These are phyloP conservation scores for Rhodotorula sp. DNA, from an alignment of 1,284 basidiomycete species.

Conservation along the genomic window DNA sequence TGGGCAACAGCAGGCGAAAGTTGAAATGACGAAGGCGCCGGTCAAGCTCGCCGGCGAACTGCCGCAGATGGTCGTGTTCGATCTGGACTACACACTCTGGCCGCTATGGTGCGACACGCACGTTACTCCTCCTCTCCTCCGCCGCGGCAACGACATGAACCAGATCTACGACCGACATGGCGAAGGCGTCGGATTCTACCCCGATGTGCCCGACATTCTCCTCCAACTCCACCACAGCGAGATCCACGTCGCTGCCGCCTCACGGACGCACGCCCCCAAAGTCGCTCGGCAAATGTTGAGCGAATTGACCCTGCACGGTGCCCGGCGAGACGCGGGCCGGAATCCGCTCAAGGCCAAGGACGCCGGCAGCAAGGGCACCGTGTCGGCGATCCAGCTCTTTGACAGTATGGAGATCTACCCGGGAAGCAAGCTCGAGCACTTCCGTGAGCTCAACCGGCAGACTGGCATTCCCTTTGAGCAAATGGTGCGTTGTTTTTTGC, in stretches of 20 bases:
- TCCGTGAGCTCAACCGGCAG: conserved; percentile 69
- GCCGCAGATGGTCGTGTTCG: conserved; percentile 75
- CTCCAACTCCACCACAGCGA: conserved; percentile 56
- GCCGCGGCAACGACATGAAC: conserved; percentile 61
- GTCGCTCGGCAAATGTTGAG: conserved; percentile 71
- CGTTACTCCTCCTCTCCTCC: conserved; percentile 62
- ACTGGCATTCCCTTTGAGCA: conserved; percentile 79
- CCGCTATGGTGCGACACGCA: conserved; percentile 40
- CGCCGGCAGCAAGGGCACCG: conserved; percentile 46
- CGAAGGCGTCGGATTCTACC: conserved; percentile 53
- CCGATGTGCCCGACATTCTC: conserved; percentile 72
- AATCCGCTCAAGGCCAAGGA: conserved; percentile 50
- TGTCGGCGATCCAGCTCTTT: conserved; percentile 67
- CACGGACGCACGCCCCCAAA: conserved; percentile 66
- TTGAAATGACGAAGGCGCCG: neutral
- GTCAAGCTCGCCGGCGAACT: conserved; percentile 39
- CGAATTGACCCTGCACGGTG: conserved; percentile 63
- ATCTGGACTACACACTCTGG: conserved; percentile 80
- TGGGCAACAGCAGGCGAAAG: neutral
- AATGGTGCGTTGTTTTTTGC: conserved; percentile 56
- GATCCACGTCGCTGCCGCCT: conserved; percentile 70
- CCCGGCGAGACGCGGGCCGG: conserved; percentile 2
- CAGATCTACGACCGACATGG: conserved; percentile 60
- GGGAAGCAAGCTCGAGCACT: conserved; percentile 63
- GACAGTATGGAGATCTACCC: conserved; percentile 82